Evolutionary conservation across 257 asterid genomes (phyloP), one percentile per base, ranked within the genome.

Genomic region (Haberlea rhodopensis): DNA sequence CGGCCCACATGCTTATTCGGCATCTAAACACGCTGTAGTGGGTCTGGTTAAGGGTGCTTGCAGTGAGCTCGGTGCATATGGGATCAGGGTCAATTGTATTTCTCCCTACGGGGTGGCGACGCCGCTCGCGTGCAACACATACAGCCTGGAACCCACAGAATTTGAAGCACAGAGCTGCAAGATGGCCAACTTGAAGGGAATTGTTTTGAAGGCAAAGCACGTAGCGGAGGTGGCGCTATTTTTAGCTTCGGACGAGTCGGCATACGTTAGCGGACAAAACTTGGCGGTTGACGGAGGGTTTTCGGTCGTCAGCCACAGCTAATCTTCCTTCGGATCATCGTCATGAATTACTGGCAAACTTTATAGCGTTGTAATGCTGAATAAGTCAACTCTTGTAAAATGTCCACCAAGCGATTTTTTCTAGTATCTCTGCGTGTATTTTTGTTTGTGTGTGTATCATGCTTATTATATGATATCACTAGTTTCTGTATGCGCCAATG

Each of bases 171-270:
- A 55, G 57, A 71, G 61, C 57, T 22, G 62, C 37, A 60, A 29
- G 0, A 3, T 19, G 29, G 84, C 80, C 0, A 81, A 71, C 62
- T 57, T 84, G 73, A 84, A 86, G 71, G 95, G 87, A 3, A 32
- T 69, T 0, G 73, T 76, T 9, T 46, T 86, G 57, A 86, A 65
- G 75, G 58, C 82, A 0, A 66, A 27, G 70, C 87, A 80, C 9
- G 68, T 84, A 0, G 90, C 85, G 0, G 84, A 86, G 76, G 82
- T 85, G 21, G 87, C 81, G 6, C 49, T 84, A 31, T 86, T 79
- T 56, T 65, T 86, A 31, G 95, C 90, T 8, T 86, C 95, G 1
- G 88, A 86, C 19, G 88, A 84, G 45, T 84, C 90, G 15, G 90
- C 77, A 1, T 86, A 83, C 13, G 73, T 86, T 0, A 86, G 87